Conservation (phyloP, 2,329 filamentous ascomycete species). For the Aspergillus brasiliensis region DNA sequence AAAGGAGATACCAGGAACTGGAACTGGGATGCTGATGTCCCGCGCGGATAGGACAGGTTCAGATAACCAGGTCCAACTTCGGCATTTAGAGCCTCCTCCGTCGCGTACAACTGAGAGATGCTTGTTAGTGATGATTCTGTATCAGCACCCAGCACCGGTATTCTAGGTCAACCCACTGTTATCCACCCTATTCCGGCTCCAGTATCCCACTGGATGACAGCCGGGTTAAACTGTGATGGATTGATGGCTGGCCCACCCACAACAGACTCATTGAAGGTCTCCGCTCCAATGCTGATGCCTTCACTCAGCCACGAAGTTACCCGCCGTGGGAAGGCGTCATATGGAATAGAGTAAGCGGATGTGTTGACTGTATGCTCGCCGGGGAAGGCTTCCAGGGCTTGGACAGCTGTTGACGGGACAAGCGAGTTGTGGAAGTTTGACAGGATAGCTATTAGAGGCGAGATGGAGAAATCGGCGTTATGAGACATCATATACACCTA, state of each 20-base stretch:
- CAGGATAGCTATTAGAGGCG: constrained; percentile 59
- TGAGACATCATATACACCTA: constrained; percentile 54
- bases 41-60: not conserved
- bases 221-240: constrained; percentile 59
- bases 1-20: not conserved
- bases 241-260: constrained; percentile 59
- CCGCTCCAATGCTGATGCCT: constrained; percentile 62
- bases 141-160: not conserved
- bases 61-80: not conserved
- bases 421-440: constrained; percentile 53
- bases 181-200: not conserved
- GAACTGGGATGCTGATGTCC: not conserved
- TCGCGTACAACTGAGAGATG: not conserved
- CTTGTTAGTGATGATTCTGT: not conserved
- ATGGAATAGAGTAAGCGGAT: constrained; percentile 61
- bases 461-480: constrained; percentile 60
- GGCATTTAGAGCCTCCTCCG: not conserved
- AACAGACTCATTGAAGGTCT: constrained; percentile 59
- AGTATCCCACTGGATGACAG: constrained; percentile 59
- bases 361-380: constrained; percentile 57
- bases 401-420: not conserved
- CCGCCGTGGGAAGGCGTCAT: constrained; percentile 59
- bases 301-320: constrained; percentile 61
- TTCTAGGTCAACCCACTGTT: not conserved
- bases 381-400: constrained; percentile 49